A percentile compares a stretch with the other conserved stretches of the same genome.
phyloP scores from a whole-genome alignment of 1,284 basidiomycete species.

The Leccinum idahoense region DNA sequence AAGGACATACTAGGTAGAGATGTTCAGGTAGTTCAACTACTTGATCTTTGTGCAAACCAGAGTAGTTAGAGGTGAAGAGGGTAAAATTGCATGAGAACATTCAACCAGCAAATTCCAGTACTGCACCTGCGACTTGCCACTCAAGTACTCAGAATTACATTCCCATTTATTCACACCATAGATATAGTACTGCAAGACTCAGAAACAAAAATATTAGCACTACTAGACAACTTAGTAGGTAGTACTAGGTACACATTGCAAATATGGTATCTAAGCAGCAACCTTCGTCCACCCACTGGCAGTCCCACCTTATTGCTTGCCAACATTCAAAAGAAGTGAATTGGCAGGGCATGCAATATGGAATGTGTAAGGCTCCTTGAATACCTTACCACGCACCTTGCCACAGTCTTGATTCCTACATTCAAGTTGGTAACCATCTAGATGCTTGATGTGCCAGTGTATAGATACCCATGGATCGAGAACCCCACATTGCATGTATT shows the following conservation, averaged over 20 bases:
- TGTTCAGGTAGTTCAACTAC: too few relatives aligned
- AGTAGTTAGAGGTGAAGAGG: neutral
- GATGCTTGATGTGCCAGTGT: neutral
- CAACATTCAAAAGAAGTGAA: neutral
- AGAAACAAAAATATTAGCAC: neutral
- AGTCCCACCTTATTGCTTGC: neutral
- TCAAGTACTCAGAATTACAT: neutral
- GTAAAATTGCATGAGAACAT: neutral
- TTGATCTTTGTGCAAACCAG: too few relatives aligned
- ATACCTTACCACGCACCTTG: neutral
- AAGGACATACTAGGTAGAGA: too few relatives aligned
- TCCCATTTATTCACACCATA: neutral
- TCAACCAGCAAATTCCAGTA: neutral
- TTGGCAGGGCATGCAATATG: neutral
- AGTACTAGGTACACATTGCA: neutral
- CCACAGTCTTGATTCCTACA: neutral
- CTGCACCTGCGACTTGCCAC: neutral
- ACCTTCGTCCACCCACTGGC: neutral
- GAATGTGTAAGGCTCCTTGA: neutral
- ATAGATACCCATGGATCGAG: neutral
- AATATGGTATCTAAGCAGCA: neutral
- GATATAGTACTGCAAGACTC: neutral
- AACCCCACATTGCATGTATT: neutral
- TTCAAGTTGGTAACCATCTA: neutral
- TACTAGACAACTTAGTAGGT: too few relatives aligned